These are phyloP conservation scores for Leptographium wingfieldii DNA, from an alignment of 2,329 filamentous ascomycete species.

Conservation along the genomic window DNA sequence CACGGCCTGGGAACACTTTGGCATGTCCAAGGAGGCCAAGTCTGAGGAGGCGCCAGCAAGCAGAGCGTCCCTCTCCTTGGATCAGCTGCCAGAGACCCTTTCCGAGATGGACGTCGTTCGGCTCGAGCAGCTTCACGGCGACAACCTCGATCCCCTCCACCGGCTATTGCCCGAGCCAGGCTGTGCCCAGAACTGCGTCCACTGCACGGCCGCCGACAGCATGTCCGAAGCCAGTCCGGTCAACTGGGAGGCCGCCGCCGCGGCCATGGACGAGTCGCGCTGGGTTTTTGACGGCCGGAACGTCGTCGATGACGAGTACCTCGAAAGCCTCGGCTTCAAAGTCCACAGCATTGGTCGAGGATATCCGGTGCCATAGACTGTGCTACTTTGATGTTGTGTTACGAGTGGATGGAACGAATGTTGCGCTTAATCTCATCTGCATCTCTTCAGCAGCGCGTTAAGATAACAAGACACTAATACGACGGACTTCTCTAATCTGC, in stretches of 20 bases:
- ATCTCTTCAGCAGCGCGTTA: too few species aligned
- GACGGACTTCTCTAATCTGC: not conserved
- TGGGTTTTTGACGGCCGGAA: conserved; percentile 4
- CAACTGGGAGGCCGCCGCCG: not conserved
- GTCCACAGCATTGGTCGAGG: conserved; percentile 10
- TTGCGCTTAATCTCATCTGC: too few species aligned
- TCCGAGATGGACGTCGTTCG: not conserved
- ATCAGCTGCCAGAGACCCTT: not conserved
- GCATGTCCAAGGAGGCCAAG: not conserved
- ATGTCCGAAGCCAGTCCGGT: not conserved
- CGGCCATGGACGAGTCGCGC: not conserved
- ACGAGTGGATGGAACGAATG: too few species aligned
- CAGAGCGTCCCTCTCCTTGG: not conserved
- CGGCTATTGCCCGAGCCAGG: not conserved
- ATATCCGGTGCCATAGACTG: too few species aligned
- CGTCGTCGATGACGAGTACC: not conserved
- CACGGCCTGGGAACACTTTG: not conserved
- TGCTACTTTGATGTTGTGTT: too few species aligned
- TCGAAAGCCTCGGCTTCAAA: not conserved
- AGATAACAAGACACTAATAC: too few species aligned
- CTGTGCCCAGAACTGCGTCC: not conserved
- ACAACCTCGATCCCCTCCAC: not conserved
- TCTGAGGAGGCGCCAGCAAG: not conserved
- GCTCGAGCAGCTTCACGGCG: not conserved
- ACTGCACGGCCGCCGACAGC: not conserved